These are phyloP conservation scores for Kentomonas sorsogonicus DNA, from an alignment of 208 protist genomes.

Conservation along the genomic window DNA sequence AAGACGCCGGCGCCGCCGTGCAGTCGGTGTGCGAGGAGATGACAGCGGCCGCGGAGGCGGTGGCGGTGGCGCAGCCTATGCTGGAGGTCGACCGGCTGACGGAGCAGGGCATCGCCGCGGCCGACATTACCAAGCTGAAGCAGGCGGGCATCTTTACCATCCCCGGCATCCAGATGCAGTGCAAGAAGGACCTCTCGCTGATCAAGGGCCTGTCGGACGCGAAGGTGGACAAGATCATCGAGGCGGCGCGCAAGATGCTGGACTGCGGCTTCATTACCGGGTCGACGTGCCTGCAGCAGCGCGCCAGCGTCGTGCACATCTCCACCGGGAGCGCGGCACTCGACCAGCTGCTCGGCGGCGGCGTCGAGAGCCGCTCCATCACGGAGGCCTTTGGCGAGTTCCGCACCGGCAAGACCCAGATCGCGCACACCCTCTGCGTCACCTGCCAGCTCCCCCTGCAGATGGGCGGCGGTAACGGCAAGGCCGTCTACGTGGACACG, in stretches of 20 bases:
- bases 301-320: slow-evolving; percentile 84
- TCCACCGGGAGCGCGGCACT: slow-evolving; percentile 93
- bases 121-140: slow-evolving; percentile 88
- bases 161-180: slow-evolving; percentile 89
- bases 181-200: slow-evolving; percentile 79
- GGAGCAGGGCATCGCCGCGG: slow-evolving; percentile 83
- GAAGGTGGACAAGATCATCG: slow-evolving; percentile 98
- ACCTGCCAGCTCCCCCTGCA: slow-evolving; percentile 93
- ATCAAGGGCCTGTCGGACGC: slow-evolving; percentile 98
- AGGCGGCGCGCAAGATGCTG: slow-evolving; percentile 89
- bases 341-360: slow-evolving; percentile 94
- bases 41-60: slow-evolving; percentile 19
- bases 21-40: slow-evolving; percentile 11
- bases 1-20: background rate
- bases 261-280: slow-evolving; percentile 88
- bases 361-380: slow-evolving; percentile 95
- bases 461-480: slow-evolving; percentile 91
- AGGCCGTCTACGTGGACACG: slow-evolving; percentile 97
- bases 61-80: slow-evolving; percentile 25
- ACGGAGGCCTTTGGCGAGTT: slow-evolving; percentile 99
- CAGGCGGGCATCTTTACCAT: slow-evolving; percentile 90
- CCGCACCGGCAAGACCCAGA: slow-evolving; percentile 98
- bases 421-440: slow-evolving; percentile 97
- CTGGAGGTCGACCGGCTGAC: slow-evolving; percentile 87
- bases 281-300: slow-evolving; percentile 78